Base-by-base conservation (phyloP, 352 stramenopile species). In the Pythium brachiatum region DNA sequence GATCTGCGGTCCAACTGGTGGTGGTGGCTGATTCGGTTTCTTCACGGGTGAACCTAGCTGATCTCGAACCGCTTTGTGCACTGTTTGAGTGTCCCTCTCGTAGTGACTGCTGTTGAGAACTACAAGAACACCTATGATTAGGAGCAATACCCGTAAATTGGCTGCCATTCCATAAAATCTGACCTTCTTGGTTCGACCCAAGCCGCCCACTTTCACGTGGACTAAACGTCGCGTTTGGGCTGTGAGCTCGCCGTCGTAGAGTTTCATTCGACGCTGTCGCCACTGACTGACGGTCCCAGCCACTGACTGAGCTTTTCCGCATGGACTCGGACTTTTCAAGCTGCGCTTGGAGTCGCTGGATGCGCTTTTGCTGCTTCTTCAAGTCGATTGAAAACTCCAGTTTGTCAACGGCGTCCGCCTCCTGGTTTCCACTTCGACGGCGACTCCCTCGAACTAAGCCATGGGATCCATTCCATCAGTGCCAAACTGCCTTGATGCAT, bases 321-420 rank as follows among this genome's bases (percentile, higher is more conserved):
- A 47, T 25, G 8, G 56, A 38, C 18, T 61, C 44, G 3, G 64
- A 62, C 15, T 68, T 47, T 47, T 70, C 69, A 6, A 72, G 54
- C 27, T 71, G 46, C n/a, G 68, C 56, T 56, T 74, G 23, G 4
- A 76, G 50, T 32, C 56, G 53, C 32, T 66, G 59, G n/a, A 76
- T 64, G 1, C 63, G 55, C n/a, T 62, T 48, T 18, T 74, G 61
- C 38, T 76, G 70, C 26, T 72, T 59, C 29, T 74, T 63, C 9
- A 76, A 27, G 26, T 72, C 60, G 16, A 72, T 53, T 0, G 39
- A 56, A 43, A 51, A 43, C 5, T 41, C 27, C 3, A 71, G 41
- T 29, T 53, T 52, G 6, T 52, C 54, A 11, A 67, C n/a, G 4
- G 51, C 63, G 21, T 71, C 64, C 1, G 44, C 8, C 4, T 66